These are phyloP conservation scores for Terana coerulea DNA, from an alignment of 768 basidiomycete genomes.

Conservation along the genomic window DNA sequence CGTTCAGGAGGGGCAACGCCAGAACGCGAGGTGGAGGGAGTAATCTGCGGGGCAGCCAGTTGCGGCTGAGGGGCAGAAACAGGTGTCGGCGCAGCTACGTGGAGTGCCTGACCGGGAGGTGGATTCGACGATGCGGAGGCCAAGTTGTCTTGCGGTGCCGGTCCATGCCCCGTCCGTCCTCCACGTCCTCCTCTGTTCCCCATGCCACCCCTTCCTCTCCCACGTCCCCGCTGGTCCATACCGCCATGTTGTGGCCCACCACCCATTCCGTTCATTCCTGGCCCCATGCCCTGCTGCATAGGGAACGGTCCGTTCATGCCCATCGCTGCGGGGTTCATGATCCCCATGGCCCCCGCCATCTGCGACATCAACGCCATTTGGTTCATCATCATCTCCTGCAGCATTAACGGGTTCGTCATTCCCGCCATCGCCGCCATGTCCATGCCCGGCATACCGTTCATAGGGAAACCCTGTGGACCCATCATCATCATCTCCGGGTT, in stretches of 20 bases:
- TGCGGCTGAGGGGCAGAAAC: conserved; percentile 21
- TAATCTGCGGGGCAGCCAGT: conserved; percentile 17
- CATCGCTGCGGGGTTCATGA: conserved; percentile 60
- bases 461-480: conserved; percentile 21
- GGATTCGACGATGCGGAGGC: conserved; percentile 13
- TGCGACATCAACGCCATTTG: conserved; percentile 94
- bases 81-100: conserved; percentile 17
- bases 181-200: conserved; percentile 17
- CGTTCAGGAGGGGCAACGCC: conserved; percentile 67
- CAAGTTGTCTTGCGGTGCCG: conserved; percentile 17
- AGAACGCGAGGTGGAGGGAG: conserved; percentile 28
- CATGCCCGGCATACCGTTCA: conserved; percentile 40
- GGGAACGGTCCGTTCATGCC: conserved; percentile 58
- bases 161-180: conserved; percentile 20
- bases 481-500: conserved; percentile 40
- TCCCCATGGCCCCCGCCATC: conserved; percentile 82
- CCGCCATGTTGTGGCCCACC: conserved; percentile 35
- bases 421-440: conserved; percentile 61
- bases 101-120: conserved; percentile 15
- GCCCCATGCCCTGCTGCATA: conserved; percentile 43
- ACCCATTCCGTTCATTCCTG: conserved; percentile 47
- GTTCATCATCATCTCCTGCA: conserved; percentile 90
- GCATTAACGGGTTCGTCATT: conserved; percentile 62
- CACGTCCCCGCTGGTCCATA: conserved; percentile 23
- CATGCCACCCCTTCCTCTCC: conserved; percentile 23